Evolutionary conservation across 129 eudicot genomes (phyloP).

Genomic region (Ambrosia artemisiifolia): DNA sequence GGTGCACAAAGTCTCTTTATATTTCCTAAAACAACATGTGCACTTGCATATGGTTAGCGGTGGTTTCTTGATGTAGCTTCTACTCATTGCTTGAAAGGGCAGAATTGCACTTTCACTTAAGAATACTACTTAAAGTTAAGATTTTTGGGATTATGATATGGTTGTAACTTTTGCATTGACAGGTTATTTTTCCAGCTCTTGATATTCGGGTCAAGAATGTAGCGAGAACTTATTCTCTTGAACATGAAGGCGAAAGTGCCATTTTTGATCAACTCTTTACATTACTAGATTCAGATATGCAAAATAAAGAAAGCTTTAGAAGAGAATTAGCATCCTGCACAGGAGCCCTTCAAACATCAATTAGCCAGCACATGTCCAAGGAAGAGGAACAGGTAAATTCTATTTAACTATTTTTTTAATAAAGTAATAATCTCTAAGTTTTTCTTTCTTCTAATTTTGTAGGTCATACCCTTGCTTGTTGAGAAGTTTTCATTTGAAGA

Average conservation of each 20-base stretch:
- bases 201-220: constrained; percentile 98
- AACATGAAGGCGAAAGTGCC: constrained; percentile 98
- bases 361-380: constrained; percentile 98
- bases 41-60: constrained; percentile 3
- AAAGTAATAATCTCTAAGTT: neutral
- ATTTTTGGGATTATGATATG: constrained; percentile 8
- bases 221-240: constrained; percentile 94
- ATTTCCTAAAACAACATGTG: neutral
- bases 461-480: constrained; percentile 92
- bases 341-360: constrained; percentile 94
- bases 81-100: neutral
- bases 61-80: neutral
- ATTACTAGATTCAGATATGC: constrained; percentile 65
- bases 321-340: constrained; percentile 97
- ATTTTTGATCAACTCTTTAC: constrained; percentile 89
- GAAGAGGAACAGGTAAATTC: constrained; percentile 88
- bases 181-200: constrained; percentile 98
- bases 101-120: neutral
- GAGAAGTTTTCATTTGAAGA: constrained; percentile 97
- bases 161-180: constrained; percentile 24
- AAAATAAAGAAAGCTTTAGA: constrained; percentile 72
- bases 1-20: neutral
- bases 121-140: neutral
- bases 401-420: neutral
- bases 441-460: constrained; percentile 11